phyloP scores from a whole-genome alignment of 371 early-diverging fungal genomes.

The Mortierella sp. region DNA sequence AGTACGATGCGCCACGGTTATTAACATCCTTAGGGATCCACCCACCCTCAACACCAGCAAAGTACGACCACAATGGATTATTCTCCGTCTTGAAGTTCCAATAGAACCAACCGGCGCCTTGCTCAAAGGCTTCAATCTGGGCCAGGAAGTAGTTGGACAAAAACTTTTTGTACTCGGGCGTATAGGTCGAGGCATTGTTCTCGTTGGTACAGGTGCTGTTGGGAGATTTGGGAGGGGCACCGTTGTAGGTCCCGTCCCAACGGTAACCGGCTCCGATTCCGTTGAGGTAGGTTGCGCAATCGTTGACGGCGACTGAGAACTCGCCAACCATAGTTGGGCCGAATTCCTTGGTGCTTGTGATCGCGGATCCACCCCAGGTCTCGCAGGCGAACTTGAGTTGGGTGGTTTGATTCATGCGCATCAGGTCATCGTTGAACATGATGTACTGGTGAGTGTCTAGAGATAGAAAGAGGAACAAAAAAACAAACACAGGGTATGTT shows the following conservation, averaged over 20 bases:
- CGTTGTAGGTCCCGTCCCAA: conserved; percentile 70
- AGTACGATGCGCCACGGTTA: conserved; percentile 38
- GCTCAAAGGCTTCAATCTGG: conserved; percentile 67
- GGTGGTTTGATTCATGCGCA: conserved; percentile 24
- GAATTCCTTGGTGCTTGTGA: conserved; percentile 30
- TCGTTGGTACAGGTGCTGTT: conserved; percentile 67
- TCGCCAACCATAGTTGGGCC: conserved; percentile 80
- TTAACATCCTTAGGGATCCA: conserved; percentile 58
- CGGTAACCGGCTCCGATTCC: conserved; percentile 73
- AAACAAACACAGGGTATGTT: background rate
- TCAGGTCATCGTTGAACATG: conserved; percentile 60
- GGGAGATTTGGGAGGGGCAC: conserved; percentile 47
- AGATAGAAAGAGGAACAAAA: background rate
- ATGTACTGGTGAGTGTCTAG: conserved; percentile 67
- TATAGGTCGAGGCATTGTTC: conserved; percentile 47
- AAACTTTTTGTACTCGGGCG: conserved; percentile 39
- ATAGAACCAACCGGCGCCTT: conserved; percentile 66
- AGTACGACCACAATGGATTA: conserved; percentile 57
- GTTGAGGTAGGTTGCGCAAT: conserved; percentile 80
- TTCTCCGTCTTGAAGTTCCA: conserved; percentile 71
- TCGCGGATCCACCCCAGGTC: conserved; percentile 34
- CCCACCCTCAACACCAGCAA: conserved; percentile 45
- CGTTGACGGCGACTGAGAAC: conserved; percentile 80
- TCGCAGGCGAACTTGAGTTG: conserved; percentile 47
- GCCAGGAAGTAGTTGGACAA: conserved; percentile 47